Evolutionary conservation across 2,329 filamentous ascomycete species (phyloP).

Genomic region (Neonectria faginata): DNA sequence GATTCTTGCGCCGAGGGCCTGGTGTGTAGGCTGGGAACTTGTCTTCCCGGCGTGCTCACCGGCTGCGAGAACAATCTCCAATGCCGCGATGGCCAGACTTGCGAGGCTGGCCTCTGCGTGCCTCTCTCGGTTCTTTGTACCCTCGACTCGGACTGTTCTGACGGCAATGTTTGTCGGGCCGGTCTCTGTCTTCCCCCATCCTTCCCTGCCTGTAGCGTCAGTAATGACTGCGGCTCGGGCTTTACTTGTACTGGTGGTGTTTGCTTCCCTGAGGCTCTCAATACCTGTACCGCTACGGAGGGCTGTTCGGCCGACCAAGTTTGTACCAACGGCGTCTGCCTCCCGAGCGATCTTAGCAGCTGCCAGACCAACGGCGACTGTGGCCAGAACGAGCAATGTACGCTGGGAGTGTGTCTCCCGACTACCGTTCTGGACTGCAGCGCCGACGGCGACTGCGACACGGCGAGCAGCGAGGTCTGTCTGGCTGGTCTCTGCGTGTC

Average conservation of each 20-base stretch:
- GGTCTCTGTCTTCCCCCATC: constrained; percentile 12
- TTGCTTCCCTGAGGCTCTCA: constrained; percentile 17
- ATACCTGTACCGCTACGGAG: neutral
- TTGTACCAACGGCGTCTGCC: constrained; percentile 16
- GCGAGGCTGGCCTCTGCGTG: constrained; percentile 17
- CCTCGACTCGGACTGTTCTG: constrained; percentile 9
- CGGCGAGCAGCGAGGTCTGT: constrained; percentile 14
- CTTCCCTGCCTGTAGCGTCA: neutral
- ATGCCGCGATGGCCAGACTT: constrained; percentile 17
- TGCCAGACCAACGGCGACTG: constrained; percentile 15
- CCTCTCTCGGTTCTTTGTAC: constrained; percentile 17
- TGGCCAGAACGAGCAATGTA: constrained; percentile 7
- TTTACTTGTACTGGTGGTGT: neutral
- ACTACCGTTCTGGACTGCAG: constrained; percentile 4
- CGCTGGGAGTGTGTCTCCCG: constrained; percentile 9
- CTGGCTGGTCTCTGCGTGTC: constrained; percentile 21
- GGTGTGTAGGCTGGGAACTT: constrained; percentile 18
- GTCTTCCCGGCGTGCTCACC: constrained; percentile 18
- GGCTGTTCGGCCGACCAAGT: constrained; percentile 1
- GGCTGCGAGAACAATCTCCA: constrained; percentile 10
- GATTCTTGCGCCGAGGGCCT: constrained; percentile 16
- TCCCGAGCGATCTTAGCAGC: constrained; percentile 4
- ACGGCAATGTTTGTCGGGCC: constrained; percentile 13
- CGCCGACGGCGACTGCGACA: constrained; percentile 5
- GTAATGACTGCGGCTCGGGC: constrained; percentile 2